phyloP scores from a whole-genome alignment of 2,329 filamentous ascomycete species.

The Alternaria solani region DNA sequence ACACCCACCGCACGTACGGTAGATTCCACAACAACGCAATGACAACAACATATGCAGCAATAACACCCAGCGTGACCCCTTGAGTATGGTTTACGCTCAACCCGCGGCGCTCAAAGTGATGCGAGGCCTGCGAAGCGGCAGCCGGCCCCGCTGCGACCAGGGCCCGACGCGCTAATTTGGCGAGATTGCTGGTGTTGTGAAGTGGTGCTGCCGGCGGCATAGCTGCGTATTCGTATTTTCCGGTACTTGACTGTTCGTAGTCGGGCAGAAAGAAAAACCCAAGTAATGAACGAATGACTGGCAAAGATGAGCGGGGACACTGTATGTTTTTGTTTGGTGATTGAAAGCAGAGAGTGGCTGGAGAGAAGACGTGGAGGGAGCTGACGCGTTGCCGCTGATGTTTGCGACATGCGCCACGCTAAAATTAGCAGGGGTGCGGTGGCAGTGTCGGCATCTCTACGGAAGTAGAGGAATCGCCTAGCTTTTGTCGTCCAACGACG shows the following conservation, averaged over 20 bases:
- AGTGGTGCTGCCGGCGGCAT: constrained; percentile 38
- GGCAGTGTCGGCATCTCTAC: constrained; percentile 22
- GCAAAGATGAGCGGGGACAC: neutral
- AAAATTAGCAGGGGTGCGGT: constrained; percentile 25
- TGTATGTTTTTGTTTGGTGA: neutral
- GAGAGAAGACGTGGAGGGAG: constrained; percentile 17
- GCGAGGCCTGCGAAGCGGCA: constrained; percentile 26
- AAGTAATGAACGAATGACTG: neutral
- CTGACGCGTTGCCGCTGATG: constrained; percentile 26
- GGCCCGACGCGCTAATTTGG: constrained; percentile 37
- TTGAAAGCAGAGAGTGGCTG: constrained; percentile 10
- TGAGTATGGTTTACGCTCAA: constrained; percentile 73
- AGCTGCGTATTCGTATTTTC: constrained; percentile 2
- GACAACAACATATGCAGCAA: constrained; percentile 73
- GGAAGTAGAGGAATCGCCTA: neutral
- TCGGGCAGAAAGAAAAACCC: neutral
- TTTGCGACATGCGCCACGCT: constrained; percentile 34
- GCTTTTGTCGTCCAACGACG: neutral
- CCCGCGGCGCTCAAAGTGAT: constrained; percentile 59
- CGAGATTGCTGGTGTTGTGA: constrained; percentile 18
- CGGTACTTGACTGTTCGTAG: neutral
- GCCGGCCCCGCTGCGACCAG: constrained; percentile 39
- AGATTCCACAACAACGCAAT: constrained; percentile 83
- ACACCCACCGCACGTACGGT: constrained; percentile 74
- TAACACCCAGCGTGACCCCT: constrained; percentile 73